Evolutionary conservation across 1,284 basidiomycete genomes (phyloP).

Genomic region (Malassezia japonica): DNA sequence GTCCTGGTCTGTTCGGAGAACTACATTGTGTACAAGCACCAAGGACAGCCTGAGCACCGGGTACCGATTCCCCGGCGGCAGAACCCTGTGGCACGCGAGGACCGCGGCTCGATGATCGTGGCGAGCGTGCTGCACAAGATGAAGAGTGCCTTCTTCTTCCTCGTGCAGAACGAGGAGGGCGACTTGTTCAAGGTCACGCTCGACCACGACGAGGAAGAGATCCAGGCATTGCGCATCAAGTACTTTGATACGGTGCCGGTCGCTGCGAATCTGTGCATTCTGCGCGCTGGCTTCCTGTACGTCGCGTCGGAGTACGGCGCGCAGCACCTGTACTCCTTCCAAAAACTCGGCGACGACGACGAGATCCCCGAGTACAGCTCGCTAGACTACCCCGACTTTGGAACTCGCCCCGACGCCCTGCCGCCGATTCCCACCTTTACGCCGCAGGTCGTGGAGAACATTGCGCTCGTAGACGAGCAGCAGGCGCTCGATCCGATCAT

Average conservation of each 20-base stretch:
- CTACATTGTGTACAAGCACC: conserved; percentile 46
- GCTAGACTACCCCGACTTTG: conserved; percentile 29
- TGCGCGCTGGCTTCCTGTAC: conserved; percentile 45
- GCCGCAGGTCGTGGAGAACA: conserved; percentile 41
- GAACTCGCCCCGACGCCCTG: conserved; percentile 18
- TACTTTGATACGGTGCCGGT: conserved; percentile 47
- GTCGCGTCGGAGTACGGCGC: conserved; percentile 41
- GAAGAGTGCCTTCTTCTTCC: conserved; percentile 46
- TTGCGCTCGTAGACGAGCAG: conserved; percentile 37
- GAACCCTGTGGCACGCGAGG: conserved; percentile 32
- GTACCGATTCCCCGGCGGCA: conserved; percentile 43
- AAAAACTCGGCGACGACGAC: conserved; percentile 47
- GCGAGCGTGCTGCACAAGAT: conserved; percentile 46
- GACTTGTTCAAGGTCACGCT: conserved; percentile 48
- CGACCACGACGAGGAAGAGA: conserved; percentile 46
- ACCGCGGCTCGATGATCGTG: conserved; percentile 36
- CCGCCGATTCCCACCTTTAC: conserved; percentile 33
- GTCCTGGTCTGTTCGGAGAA: conserved; percentile 47
- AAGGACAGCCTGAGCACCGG: conserved; percentile 38
- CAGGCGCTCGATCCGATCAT: conserved; percentile 41
- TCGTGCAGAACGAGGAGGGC: conserved; percentile 43
- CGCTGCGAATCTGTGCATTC: conserved; percentile 35
- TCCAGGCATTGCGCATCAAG: conserved; percentile 40
- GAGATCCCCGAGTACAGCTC: conserved; percentile 38
- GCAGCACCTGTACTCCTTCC: conserved; percentile 44